Evolutionary conservation across 1,139 yeast species (phyloP), one percentile per base, ranked within the genome.

Genomic region (Sugiyamaella pinicola): DNA sequence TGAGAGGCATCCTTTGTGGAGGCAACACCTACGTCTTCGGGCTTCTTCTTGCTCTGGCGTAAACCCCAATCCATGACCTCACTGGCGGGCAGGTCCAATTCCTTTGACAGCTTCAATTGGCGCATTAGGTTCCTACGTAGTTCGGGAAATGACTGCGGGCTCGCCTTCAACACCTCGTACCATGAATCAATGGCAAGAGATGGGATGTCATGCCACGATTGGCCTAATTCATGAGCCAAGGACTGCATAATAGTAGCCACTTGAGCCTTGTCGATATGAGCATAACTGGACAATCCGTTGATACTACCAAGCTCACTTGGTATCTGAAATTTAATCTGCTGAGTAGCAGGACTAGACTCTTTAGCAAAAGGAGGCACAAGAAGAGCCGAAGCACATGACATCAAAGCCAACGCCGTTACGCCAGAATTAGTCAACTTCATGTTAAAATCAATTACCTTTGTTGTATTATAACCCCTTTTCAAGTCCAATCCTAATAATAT

Each of bases 151-250:
- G 49, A 39, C 29, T 44, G 34, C 28, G 55, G 54, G 28, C 41
- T 41, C 31, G 43, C 33, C 35, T 50, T 52, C 54, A 63, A 45
- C 13, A 62, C 67, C 44, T 64, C 64, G 43, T 63, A 59, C 69
- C 69, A 65, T n/a, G 63, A 59, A 17, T 58, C 61, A 47, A 63
- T 44, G 17, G 68, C 67, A 31, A 60, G 58, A 7, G 50, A 43
- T 41, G 68, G 67, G 37, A 65, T 57, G 42, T 63, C 65, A 9
- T 63, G 61, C 57, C 59, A 39, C 31, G 60, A 54, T 35, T 64
- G 62, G 24, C 68, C 68, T 18, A 64, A 49, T 13, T 57, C 54
- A 34, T 56, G 54, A 33, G 68, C 68, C 33, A 65, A 51, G 18
- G 54, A 51, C 44, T 37, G 40, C 49, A 61, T 55, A 34, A 59